Evolutionary conservation across 1,139 yeast species (phyloP).

Genomic region (Yamadazyma sp.): DNA sequence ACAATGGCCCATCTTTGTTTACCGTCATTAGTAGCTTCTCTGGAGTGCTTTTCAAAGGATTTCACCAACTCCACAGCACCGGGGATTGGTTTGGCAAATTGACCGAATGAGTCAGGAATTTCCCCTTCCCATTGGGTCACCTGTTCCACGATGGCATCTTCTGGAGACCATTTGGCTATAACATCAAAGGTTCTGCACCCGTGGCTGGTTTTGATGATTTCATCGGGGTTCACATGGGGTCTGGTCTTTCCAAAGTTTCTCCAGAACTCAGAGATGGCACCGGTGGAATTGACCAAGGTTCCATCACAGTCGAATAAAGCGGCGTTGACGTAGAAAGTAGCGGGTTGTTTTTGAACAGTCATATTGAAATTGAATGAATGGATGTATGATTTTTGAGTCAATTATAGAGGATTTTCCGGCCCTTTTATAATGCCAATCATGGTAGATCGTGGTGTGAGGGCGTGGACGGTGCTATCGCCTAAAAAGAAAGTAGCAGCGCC

Average conservation of each 20-base stretch:
- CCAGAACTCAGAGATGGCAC: constrained; percentile 83
- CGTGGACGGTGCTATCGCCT: neutral
- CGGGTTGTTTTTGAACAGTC: constrained; percentile 40
- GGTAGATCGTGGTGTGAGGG: constrained; percentile 1
- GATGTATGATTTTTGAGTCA: neutral
- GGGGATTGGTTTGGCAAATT: constrained; percentile 68
- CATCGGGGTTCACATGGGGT: constrained; percentile 69
- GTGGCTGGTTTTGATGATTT: constrained; percentile 72
- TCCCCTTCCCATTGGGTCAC: constrained; percentile 69
- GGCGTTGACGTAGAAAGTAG: constrained; percentile 47
- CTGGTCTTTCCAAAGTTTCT: constrained; percentile 66
- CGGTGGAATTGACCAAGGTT: constrained; percentile 78
- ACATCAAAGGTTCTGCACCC: constrained; percentile 84
- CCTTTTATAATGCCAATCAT: constrained; percentile 6
- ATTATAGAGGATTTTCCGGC: neutral
- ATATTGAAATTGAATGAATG: constrained; percentile 9
- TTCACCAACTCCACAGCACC: constrained; percentile 70
- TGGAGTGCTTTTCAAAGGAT: constrained; percentile 46
- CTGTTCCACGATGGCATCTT: constrained; percentile 64
- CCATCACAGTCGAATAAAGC: constrained; percentile 83
- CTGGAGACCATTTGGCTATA: constrained; percentile 71
- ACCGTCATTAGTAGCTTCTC: constrained; percentile 40
- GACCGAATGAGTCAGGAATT: constrained; percentile 72
- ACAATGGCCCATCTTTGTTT: constrained; percentile 76
- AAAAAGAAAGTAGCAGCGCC: constrained; percentile 1